Conservation (phyloP, 257 asterid species). For the Nicotiana attenuata region DNA sequence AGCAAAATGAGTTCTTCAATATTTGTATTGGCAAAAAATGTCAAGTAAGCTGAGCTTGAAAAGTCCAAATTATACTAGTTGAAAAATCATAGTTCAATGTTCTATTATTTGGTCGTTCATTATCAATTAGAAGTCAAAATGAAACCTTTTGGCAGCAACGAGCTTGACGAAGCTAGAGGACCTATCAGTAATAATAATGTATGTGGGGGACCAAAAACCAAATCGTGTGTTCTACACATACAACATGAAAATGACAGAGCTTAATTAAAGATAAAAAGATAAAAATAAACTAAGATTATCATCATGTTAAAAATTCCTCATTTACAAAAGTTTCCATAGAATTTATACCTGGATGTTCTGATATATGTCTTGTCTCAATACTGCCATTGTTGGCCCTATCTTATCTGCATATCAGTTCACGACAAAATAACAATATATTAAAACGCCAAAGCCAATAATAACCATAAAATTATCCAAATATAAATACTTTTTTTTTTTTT, state of each 20-base stretch:
- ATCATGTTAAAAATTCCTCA: neutral
- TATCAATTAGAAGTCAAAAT: neutral
- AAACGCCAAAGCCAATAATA: neutral
- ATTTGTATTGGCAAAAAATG: no score
- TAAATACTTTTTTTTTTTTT: no score
- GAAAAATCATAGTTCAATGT: neutral
- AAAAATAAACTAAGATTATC: neutral
- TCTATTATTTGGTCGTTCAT: no score
- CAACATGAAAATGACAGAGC: slow-evolving; percentile 27
- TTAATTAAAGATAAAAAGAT: neutral
- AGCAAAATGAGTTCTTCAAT: neutral
- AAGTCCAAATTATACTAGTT: neutral
- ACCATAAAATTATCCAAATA: neutral
- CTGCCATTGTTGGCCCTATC: slow-evolving; percentile 97
- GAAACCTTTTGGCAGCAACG: neutral
- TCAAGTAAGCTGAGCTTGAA: neutral
- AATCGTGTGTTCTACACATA: slow-evolving; percentile 43
- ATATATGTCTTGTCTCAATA: slow-evolving; percentile 76
- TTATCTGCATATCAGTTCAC: slow-evolving; percentile 52
- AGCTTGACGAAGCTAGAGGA: neutral
- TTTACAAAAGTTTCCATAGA: neutral
- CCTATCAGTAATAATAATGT: neutral
- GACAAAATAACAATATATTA: neutral
- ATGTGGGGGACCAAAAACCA: slow-evolving; percentile 7
- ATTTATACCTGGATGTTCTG: slow-evolving; percentile 63